Conservation (phyloP, 2,329 filamentous ascomycete genomes). For the Colletotrichum viniferum region DNA sequence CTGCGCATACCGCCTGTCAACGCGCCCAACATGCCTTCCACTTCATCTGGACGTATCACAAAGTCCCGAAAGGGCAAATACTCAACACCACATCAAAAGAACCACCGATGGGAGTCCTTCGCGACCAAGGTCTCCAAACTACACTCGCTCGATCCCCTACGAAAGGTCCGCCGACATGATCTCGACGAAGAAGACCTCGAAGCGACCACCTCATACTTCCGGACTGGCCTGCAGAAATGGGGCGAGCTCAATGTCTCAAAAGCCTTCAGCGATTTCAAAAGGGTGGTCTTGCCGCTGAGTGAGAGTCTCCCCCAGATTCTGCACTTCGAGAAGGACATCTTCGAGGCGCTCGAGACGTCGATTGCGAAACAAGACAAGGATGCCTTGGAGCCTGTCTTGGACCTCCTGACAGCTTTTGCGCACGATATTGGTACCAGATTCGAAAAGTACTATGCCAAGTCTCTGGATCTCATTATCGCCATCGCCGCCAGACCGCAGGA, state of each 20-base stretch:
- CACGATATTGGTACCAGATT: slow-evolving; percentile 88
- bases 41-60: slow-evolving; percentile 68
- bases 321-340: slow-evolving; percentile 86
- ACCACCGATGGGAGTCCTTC: slow-evolving; percentile 91
- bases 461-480: slow-evolving; percentile 75
- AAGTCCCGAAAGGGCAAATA: slow-evolving; percentile 74
- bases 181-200: slow-evolving; percentile 80
- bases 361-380: slow-evolving; percentile 80
- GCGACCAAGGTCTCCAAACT: slow-evolving; percentile 88
- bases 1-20: slow-evolving; percentile 10
- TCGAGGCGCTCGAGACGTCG: slow-evolving; percentile 75
- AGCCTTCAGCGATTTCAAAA: slow-evolving; percentile 77
- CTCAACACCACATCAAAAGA: slow-evolving; percentile 76
- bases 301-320: slow-evolving; percentile 92
- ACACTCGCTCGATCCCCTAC: slow-evolving; percentile 87
- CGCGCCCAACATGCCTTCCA: slow-evolving; percentile 60
- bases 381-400: slow-evolving; percentile 83
- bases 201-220: slow-evolving; percentile 84
- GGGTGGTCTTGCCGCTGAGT: slow-evolving; percentile 76
- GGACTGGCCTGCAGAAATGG: slow-evolving; percentile 85
- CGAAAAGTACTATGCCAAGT: slow-evolving; percentile 82
- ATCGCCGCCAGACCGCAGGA: slow-evolving; percentile 80
- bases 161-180: slow-evolving; percentile 83
- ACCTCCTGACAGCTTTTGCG: slow-evolving; percentile 91
- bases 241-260: slow-evolving; percentile 87